Evolutionary conservation across 2,329 filamentous ascomycete species (phyloP).

Genomic region (Xylaria sp.): DNA sequence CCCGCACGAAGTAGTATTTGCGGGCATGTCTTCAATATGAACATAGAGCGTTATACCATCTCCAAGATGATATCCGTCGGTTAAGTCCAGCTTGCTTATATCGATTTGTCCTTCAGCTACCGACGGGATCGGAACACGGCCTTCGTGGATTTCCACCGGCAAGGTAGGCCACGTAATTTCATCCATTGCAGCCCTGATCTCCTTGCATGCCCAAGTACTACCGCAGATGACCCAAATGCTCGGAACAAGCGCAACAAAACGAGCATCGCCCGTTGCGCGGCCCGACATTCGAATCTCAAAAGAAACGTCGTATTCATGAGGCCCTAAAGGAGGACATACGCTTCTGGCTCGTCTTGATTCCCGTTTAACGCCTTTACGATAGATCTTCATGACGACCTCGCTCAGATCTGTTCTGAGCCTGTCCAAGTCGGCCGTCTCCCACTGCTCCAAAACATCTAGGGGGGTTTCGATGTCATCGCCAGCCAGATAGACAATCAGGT

Average conservation of each 20-base stretch:
- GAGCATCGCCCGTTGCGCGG: constrained; percentile 15
- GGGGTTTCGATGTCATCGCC: constrained; percentile 28
- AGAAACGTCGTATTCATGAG: constrained; percentile 29
- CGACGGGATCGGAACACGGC: constrained; percentile 19
- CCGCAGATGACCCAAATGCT: constrained; percentile 30
- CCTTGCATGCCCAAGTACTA: constrained; percentile 32
- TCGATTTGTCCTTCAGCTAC: constrained; percentile 23
- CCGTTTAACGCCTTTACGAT: constrained; percentile 30
- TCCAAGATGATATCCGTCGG: constrained; percentile 26
- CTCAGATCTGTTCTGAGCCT: constrained; percentile 29
- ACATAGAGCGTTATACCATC: constrained; percentile 25
- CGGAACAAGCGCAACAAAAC: constrained; percentile 19
- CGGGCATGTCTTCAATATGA: constrained; percentile 19
- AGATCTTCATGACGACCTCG: constrained; percentile 29
- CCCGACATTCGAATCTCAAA: constrained; percentile 34
- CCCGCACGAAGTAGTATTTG: constrained; percentile 19
- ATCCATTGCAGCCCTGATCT: constrained; percentile 26
- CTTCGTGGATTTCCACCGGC: constrained; percentile 30
- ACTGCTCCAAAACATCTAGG: constrained; percentile 23
- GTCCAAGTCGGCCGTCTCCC: constrained; percentile 25
- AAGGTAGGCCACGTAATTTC: constrained; percentile 29
- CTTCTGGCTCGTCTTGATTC: constrained; percentile 19
- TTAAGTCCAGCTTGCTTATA: constrained; percentile 21
- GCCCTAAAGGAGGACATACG: background rate
- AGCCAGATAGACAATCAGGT: constrained; percentile 23